phyloP scores from a whole-genome alignment of 2,329 filamentous ascomycete genomes.

The Rhynchosporium agropyri region DNA sequence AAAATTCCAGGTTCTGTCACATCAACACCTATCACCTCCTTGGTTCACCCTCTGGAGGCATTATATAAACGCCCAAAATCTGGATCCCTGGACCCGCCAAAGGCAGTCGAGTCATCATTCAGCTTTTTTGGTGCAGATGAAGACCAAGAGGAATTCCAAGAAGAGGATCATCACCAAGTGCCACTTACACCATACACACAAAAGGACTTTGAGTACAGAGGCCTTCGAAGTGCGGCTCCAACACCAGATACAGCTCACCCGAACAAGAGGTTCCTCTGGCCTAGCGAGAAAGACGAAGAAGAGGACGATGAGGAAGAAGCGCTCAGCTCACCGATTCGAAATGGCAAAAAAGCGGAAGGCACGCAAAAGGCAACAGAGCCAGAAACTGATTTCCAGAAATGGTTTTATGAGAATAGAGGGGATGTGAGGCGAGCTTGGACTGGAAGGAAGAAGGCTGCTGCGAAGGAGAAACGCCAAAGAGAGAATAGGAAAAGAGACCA shows the following conservation, averaged over 20 bases:
- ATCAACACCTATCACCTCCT: slow-evolving; percentile 45
- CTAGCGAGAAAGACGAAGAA: slow-evolving; percentile 50
- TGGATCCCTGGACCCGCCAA: slow-evolving; percentile 44
- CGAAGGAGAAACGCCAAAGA: slow-evolving; percentile 68
- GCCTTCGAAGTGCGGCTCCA: slow-evolving; percentile 83
- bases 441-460: slow-evolving; percentile 61
- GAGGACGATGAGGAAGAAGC: slow-evolving; percentile 47
- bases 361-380: slow-evolving; percentile 33
- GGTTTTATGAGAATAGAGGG: slow-evolving; percentile 69
- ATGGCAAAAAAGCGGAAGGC: slow-evolving; percentile 25
- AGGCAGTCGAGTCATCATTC: slow-evolving; percentile 63
- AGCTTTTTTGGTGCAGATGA: slow-evolving; percentile 72
- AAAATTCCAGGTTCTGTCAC: slow-evolving; percentile 50
- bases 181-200: slow-evolving; percentile 85
- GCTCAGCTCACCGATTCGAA: slow-evolving; percentile 27
- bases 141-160: slow-evolving; percentile 49
- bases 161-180: slow-evolving; percentile 50
- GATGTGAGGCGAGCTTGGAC: slow-evolving; percentile 69
- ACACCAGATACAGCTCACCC: slow-evolving; percentile 91
- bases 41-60: slow-evolving; percentile 83
- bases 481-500: slow-evolving; percentile 60
- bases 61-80: slow-evolving; percentile 77
- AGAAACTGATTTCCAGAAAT: slow-evolving; percentile 61
- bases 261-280: slow-evolving; percentile 62
- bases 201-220: slow-evolving; percentile 74